Evolutionary conservation across 2,329 filamentous ascomycete genomes (phyloP), one percentile per base, ranked within the genome.

Genomic region (Didymella keratinophila): DNA sequence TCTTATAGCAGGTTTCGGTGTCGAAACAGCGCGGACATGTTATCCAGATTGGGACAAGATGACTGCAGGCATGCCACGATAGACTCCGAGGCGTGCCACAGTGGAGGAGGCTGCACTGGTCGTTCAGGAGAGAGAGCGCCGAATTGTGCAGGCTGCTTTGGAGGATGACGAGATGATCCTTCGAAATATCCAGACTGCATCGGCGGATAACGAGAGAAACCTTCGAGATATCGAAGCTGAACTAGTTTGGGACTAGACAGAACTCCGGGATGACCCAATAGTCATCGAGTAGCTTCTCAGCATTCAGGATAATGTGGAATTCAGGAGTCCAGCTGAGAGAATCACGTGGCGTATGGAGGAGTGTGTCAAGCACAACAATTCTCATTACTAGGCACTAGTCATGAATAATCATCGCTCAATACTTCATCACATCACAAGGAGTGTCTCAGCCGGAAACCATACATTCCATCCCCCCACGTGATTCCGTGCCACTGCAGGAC

Each of bases 351-450:
- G 23, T 25, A 11, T 23, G 12, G 4, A 36, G 2, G 12, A 18
- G 25, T 30, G 37, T 2, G 11, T 50, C 36, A 42, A 41, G 47
- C 41, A 45, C 11, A 52, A 37, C 9, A 30, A 27, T 30, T 52
- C 21, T 25, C 39, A 36, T 52, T 50, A 16, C 27, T 30, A 45
- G 30, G 14, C 10, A 37, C 14, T 28, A 39, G n/a, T 41, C 45
- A 28, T 14, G 16, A 2, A 39, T 10, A 37, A 16, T 16, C 34
- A 39, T 28, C 23, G 23, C 34, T 28, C 14, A 23, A 27, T 11
- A 20, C 7, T 23, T 28, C 21, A 14, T 49, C 30, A 42, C 32
- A 16, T 42, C 44, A 20, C 34, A 54, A 48, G 7, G 43, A 48
- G 36, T 42, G 52, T 34, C 5, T 23, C 16, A 36, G 10, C 8